Base-by-base conservation (phyloP, 495 filamentous ascomycete species). In the Paragyromitra xinjiangensis region DNA sequence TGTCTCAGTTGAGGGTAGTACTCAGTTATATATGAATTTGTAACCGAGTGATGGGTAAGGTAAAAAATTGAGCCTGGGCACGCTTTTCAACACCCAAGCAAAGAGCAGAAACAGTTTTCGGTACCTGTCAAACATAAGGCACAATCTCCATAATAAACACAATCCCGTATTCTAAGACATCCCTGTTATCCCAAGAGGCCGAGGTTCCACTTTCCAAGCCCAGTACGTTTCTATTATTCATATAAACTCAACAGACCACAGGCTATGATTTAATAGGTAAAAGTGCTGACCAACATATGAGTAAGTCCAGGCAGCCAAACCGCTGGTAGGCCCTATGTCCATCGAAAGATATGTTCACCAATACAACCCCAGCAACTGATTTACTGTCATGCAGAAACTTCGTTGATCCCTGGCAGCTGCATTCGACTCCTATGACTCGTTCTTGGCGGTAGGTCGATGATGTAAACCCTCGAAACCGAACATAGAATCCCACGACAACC, bases 41-140 rank as follows among this genome's bases (percentile, higher is more conserved):
- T 24, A 58, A 14, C 66, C 67, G 67, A 69, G 67, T 69, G 67
- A 69, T 55, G 16, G 24, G 45, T 61, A 24, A 34, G 53, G 67
- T 61, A 39, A 68, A 69, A 56, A n/a, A 14, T 16, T 51, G 4
- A 22, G 53, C 40, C 53, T 55, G 4, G 26, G 26, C 26, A 37
- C 26, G 19, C 29, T 45, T 39, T 56, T 56, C 12, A 56, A 56
- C 39, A 9, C 37, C 22, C 9, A 48, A 24, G 64, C 5, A 11
- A 19, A 66, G 0, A 64, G 53, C 12, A 53, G 26, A 51, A 50
- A 50, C 7, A 8, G 44, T 19, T 55, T 55, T 55, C 6, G 1
- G 22, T 55, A 51, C n/a, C 45, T 14, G 45, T 22, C n/a, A 5
- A 67, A 24, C 45, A 16, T 19, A 50, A 34, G 44, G 45, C 50